Evolutionary conservation across 306 rosid species (phyloP).

Genomic region (Coriaria nepalensis): DNA sequence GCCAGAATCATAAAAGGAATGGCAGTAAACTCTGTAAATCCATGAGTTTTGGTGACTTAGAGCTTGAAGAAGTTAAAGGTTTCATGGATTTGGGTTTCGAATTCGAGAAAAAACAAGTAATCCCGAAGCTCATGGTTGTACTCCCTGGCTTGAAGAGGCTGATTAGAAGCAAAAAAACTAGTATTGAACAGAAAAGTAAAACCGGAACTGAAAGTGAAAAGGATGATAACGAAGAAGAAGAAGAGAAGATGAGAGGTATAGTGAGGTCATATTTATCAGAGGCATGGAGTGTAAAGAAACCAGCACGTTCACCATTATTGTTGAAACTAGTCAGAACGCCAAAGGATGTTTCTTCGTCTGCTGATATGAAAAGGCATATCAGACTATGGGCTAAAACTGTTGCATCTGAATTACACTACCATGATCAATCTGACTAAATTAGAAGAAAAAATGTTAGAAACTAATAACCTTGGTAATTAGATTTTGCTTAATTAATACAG

Average conservation of each 20-base stretch:
- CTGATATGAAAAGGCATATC: conserved; percentile 65
- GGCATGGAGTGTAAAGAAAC: conserved; percentile 68
- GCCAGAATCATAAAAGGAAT: neutral
- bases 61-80: conserved; percentile 78
- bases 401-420: conserved; percentile 66
- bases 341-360: conserved; percentile 29
- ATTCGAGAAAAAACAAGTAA: conserved; percentile 42
- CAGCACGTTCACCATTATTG: conserved; percentile 43
- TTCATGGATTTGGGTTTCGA: conserved; percentile 73
- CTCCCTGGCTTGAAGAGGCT: conserved; percentile 72
- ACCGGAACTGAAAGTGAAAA: conserved; percentile 5
- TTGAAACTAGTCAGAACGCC: conserved; percentile 43
- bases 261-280: conserved; percentile 76
- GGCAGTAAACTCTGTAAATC: conserved; percentile 33
- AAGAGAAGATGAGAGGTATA: conserved; percentile 18
- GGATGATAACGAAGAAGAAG: conserved; percentile 4
- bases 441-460: too few species aligned
- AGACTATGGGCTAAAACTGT: conserved; percentile 63
- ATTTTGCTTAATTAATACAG: too few species aligned
- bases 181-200: too few species aligned
- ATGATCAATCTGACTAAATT: too few species aligned
- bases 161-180: too few species aligned
- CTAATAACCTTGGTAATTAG: too few species aligned
- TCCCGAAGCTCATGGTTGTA: conserved; percentile 48
- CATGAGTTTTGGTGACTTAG: conserved; percentile 63